Conservation (phyloP, 192 early-diverging fungal species). For the Gamsiella multidivaricata region DNA sequence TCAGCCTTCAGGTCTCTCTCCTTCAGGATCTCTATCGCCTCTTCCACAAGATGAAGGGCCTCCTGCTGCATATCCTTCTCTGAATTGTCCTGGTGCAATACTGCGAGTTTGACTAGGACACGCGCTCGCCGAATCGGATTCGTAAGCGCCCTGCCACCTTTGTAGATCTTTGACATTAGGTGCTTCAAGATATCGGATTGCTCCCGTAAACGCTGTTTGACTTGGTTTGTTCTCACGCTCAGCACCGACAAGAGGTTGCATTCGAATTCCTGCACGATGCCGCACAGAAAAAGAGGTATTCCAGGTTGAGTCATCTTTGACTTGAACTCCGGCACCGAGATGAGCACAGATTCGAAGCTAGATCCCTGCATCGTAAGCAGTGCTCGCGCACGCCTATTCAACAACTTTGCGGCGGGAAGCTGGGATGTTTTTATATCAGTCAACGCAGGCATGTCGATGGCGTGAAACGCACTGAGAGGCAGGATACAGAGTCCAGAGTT, state of each 20-base stretch:
- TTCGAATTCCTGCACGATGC: conserved; percentile 42
- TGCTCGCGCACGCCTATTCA: conserved; percentile 20
- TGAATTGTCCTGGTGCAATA: conserved; percentile 11
- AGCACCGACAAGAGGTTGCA: conserved; percentile 20
- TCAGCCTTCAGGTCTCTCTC: conserved; percentile 50
- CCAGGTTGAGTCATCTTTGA: conserved; percentile 12
- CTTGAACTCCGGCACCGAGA: conserved; percentile 7
- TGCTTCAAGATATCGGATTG: conserved; percentile 30
- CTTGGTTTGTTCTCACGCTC: conserved; percentile 19
- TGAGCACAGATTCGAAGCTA: conserved; percentile 7
- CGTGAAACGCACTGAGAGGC: conserved; percentile 15
- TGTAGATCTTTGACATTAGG: conserved; percentile 8
- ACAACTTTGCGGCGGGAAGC: conserved; percentile 30
- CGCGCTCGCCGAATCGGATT: conserved; percentile 53
- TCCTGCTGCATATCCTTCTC: conserved; percentile 15
- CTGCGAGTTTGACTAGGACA: conserved; percentile 39
- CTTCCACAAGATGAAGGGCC: conserved; percentile 22
- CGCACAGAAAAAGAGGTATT: conserved; percentile 13
- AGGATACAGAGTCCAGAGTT: conserved; percentile 22
- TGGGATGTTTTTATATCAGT: conserved; percentile 8
- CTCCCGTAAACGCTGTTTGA: conserved; percentile 6
- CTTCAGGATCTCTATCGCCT: conserved; percentile 55
- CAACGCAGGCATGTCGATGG: conserved; percentile 3
- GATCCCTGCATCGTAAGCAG: conserved; percentile 19
- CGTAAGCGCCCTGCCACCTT: conserved; percentile 9